Base-by-base conservation (phyloP, 2,329 filamentous ascomycete genomes). In the Claviceps sp. region DNA sequence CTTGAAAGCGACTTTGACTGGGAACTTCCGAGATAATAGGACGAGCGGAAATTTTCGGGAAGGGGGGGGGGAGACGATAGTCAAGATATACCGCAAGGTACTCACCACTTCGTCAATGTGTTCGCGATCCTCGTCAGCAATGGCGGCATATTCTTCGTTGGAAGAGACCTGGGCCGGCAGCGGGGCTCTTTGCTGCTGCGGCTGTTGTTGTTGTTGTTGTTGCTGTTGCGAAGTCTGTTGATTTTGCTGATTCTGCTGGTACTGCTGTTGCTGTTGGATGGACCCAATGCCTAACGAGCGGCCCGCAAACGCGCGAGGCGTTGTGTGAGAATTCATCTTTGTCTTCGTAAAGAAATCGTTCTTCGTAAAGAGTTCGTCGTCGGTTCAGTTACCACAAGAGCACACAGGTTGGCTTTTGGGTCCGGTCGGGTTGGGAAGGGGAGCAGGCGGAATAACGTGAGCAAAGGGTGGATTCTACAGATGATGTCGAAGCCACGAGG, bases 51-150 rank as follows among this genome's bases (percentile, higher is more conserved):
- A 13, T 4, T 11, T 4, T 16, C 11, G 30, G 30, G 45, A 16
- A 22, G 6, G 22, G 19, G 2, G 7, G 17, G 19, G 19, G 34
- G 17, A 26, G 30, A 19, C 22, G 26, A 40, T 10, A 45, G 5
- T 4, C n/a, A 45, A 34, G 2, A 7, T 4, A 37, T 19, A 37
- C 10, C 47, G 37, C n/a, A 49, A 34, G 38, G 8, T 30, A 75
- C 84, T 64, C 78, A 94, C 89, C 57, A 91, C 90, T 75, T 96
- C 90, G 65, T 88, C 88, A 57, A 96, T 91, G 68, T 96, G 90
- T 63, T 94, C 88, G 58, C 85, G 79, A 67, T 96, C 90, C 69
- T 96, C 90, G 63, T 96, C 90, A 19, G 82, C 84, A 59, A 97
- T 69, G 46, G 58, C 62, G 56, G 59, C 64, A 55, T 70, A 70